These are phyloP conservation scores for Fusarium luffae DNA, from an alignment of 2,329 filamentous ascomycete genomes.

Conservation along the genomic window DNA sequence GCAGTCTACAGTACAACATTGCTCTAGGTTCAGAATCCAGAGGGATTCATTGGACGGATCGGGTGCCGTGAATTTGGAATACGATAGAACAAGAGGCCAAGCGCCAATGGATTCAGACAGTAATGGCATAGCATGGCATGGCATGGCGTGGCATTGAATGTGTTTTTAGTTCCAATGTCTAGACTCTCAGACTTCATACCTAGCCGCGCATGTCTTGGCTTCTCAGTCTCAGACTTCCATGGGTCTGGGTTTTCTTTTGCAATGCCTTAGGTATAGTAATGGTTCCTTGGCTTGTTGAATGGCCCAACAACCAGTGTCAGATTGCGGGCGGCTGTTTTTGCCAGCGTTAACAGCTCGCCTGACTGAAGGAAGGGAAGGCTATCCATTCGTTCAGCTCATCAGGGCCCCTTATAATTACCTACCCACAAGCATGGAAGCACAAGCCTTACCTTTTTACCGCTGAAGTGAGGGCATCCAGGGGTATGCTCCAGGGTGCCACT, in stretches of 20 bases:
- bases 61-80: conserved; percentile 3
- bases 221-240: background rate
- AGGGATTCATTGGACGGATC: conserved; percentile 7
- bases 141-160: background rate
- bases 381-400: conserved; percentile 25
- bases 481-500: conserved; percentile 13
- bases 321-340: conserved; percentile 27
- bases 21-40: background rate
- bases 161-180: conserved; percentile 2
- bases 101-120: conserved; percentile 11
- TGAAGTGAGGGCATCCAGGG: conserved; percentile 18
- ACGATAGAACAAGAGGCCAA: conserved; percentile 13
- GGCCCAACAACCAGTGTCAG: conserved; percentile 15
- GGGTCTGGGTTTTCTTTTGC: background rate
- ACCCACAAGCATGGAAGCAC: conserved; percentile 1
- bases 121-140: conserved; percentile 1
- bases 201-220: conserved; percentile 9
- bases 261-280: background rate
- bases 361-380: background rate
- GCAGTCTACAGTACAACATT: background rate
- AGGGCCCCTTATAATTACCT: background rate
- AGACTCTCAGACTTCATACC: background rate
- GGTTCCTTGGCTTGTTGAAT: background rate
- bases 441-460: conserved; percentile 26
- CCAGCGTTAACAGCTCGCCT: conserved; percentile 9